Percentiles rank a stretch among this genome's conserved stretches.
These are phyloP conservation scores for Suillus placidus DNA, from an alignment of 768 basidiomycete species.

Conservation along the genomic window DNA sequence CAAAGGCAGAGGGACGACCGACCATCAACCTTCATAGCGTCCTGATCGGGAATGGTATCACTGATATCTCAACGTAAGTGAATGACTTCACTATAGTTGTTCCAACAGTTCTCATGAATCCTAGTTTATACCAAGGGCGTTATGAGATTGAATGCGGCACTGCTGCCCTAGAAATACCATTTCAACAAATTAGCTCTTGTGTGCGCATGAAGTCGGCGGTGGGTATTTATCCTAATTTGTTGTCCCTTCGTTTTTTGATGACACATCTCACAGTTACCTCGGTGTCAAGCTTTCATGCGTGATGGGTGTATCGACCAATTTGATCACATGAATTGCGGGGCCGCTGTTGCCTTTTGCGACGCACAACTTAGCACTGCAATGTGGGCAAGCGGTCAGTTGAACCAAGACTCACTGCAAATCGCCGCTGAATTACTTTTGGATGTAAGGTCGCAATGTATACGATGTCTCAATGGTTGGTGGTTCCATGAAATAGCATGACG, in stretches of 20 bases:
- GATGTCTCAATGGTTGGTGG: constrained; percentile 54
- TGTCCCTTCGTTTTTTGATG: constrained; percentile 6
- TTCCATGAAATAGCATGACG: background rate
- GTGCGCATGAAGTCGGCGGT: constrained; percentile 60
- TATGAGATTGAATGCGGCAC: constrained; percentile 54
- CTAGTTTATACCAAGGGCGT: constrained; percentile 44
- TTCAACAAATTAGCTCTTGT: constrained; percentile 43
- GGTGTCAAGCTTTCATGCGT: constrained; percentile 63
- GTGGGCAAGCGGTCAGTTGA: constrained; percentile 37
- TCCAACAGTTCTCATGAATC: background rate
- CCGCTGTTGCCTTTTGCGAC: constrained; percentile 69
- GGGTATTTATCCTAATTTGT: constrained; percentile 21
- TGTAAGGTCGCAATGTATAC: constrained; percentile 51
- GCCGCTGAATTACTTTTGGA: background rate
- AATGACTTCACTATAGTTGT: background rate
- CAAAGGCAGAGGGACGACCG: constrained; percentile 50
- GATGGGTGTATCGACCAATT: constrained; percentile 62
- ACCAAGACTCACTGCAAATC: constrained; percentile 2
- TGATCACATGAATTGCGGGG: constrained; percentile 68
- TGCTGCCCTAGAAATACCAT: constrained; percentile 54
- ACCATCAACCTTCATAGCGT: constrained; percentile 69
- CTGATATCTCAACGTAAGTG: constrained; percentile 52
- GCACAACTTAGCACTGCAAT: constrained; percentile 50
- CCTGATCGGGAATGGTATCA: constrained; percentile 76
- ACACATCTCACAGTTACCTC: constrained; percentile 53